Evolutionary conservation across 495 filamentous ascomycete species (phyloP), one percentile per base, ranked within the genome.

Genomic region (Hyaloscypha finlandica): DNA sequence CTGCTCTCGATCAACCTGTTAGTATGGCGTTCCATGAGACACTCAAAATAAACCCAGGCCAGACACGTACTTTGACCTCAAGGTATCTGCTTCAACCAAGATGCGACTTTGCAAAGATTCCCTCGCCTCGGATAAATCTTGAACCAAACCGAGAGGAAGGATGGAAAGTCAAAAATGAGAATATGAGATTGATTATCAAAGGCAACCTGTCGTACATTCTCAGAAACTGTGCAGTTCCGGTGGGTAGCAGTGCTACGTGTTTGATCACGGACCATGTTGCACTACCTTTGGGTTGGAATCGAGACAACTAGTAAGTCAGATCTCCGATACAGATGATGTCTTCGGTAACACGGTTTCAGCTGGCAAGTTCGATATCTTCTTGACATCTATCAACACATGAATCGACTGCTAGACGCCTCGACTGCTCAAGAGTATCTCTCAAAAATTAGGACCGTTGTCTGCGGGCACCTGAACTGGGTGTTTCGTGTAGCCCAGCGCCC

Each of bases 221-320:
- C 14, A 54, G 66, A 14, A 65, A 64, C 31, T 64, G 61, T 25
- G n/a, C 66, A 6, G 25, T 68, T 19, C 66, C 66, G 8, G 61
- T 59, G 37, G 20, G 39, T 4, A 31, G 58, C n/a, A 31, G 29
- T 30, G 60, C 20, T 6, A 57, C 48, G 2, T 61, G 60, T 31
- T 39, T 68, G 20, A 68, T 68, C n/a, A 64, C 66, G 3, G 66
- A 68, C 61, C 61, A 64, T 31, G 61, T 64, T 22, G 66, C 66
- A 20, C 54, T 68, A 52, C 66, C 61, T 8, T 48, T 68, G 25
- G 66, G 66, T 32, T 68, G 66, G 66, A 68, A 68, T 61, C 30
- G 66, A 42, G 66, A 68, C 62, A 68, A 68, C 39, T 68, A 65
- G 65, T 68, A 54, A 63, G 59, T 68, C 8, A 32, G 14, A 35